Evolutionary conservation across 805 yeast species (phyloP), one percentile per base, ranked within the genome.

Genomic region (Ascoidea asiatica): DNA sequence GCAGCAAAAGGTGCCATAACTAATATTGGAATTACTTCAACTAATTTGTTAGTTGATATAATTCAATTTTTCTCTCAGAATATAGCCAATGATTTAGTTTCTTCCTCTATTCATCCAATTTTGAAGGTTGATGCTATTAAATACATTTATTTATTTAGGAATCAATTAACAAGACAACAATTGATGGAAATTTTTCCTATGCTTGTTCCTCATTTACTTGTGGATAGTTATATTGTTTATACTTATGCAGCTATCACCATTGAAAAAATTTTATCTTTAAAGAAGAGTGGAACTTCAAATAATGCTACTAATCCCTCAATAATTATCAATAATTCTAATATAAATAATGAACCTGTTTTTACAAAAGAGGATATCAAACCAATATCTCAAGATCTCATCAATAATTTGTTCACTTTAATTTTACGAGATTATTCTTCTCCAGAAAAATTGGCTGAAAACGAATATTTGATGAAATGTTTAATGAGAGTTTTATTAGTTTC

Each of bases 1-100:
- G 97, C 98, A 3, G 81, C 95, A 1, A 89, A 87, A 59, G 96
- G 97, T 5, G 73, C 83, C 18, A 70, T 87, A n/a, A 84, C 97
- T 0, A 77, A 77, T 43, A 69, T 83, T 7, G 97, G 97, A 43
- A 89, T 89, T 17, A 74, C 94, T 1, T 77, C 95, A 2, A 86
- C 95, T 3, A 92, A 90, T 59, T 67, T 81, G 38, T 64, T 86
- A 47, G 77, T 90, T 18, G 95, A 92, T 60, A 89, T 92, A 15
- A 87, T 90, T 20, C 77, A 75, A 36, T 92, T 90, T 60, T 94
- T 94, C 62, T 69, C 81, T 1, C 73, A 72, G 18, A 81, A 86
- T 57, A 78, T 92, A 55, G 92, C 94, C 5, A 77, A 81, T 4
- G 96, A 92, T 64, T 70, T 92, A 52, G 66, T 82, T n/a, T 49